Base-by-base conservation (phyloP, 2,329 filamentous ascomycete species). In the Akanthomyces muscarius region DNA sequence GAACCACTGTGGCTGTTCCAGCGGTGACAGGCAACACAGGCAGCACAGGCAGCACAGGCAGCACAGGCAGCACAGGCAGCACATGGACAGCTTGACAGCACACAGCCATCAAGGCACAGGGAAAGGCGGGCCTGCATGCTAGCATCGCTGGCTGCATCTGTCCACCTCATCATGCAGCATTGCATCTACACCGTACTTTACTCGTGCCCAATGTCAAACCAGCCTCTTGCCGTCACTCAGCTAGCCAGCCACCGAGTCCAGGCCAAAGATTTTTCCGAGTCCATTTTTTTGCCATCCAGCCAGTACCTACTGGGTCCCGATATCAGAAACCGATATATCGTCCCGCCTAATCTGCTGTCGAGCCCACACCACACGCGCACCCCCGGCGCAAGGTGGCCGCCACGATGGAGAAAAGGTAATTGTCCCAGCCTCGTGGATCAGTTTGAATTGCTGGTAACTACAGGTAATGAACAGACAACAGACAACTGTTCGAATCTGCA, bases 101-200 rank as follows among this genome's bases (percentile, higher is more conserved):
- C 33, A 38, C 33, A 38, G 33, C 33, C 33, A 11, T 11, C 1
- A 38, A 13, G 33, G 33, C 33, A 36, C 33, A 36, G 8, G 8
- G 33, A 2, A 36, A 11, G 33, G 10, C 33, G 5, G 33, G 7
- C 33, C 33, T 41, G 38, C 14, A 41, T 50, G 47, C 18, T 3
- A 18, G 4, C 48, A 42, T 48, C n/a, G 14, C 44, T 18, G 33
- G 18, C 21, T 18, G 47, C 18, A 28, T 59, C 54, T n/a, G 47
- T 45, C 30, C 25, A 33, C 42, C 51, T 59, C 56, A 41, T 2
- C 56, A 10, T 50, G 21, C 56, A 59, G 36, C 28, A 45, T 18
- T 51, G 45, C 56, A 59, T 50, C 57, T 60, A 60, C 57, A 60
- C 57, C 57, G 57, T 52, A 42, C 25, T 44, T 52, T 38, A 21